These are phyloP conservation scores for Asparagopsis taxiformis DNA, from an alignment of 31 red algal genomes.

Conservation along the genomic window DNA sequence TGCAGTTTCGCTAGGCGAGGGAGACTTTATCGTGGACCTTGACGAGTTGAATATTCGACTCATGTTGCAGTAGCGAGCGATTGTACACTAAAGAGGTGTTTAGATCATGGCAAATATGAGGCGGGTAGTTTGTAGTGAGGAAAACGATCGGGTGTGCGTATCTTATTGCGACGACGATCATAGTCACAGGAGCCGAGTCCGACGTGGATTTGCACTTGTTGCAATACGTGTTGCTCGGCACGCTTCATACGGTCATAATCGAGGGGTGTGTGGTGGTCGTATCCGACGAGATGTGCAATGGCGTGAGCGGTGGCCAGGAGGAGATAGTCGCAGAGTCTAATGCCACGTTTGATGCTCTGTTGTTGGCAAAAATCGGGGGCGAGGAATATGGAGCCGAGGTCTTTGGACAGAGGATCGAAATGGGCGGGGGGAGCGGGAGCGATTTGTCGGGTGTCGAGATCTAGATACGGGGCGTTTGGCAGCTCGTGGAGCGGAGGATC, in stretches of 20 bases:
- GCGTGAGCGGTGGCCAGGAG: conserved; percentile 28
- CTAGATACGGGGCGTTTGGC: conserved; percentile 20
- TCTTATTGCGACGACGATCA: not conserved
- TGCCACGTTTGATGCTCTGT: conserved; percentile 7
- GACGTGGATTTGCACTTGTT: not conserved
- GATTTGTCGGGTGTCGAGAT: conserved; percentile 21
- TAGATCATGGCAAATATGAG: conserved; percentile 12
- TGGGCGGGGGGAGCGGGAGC: not conserved
- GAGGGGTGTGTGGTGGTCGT: conserved; percentile 7
- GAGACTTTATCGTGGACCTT: conserved; percentile 67
- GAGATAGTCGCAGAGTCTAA: conserved; percentile 24
- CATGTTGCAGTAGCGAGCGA: conserved; percentile 11
- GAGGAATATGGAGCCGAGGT: conserved; percentile 52
- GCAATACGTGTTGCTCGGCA: conserved; percentile 18
- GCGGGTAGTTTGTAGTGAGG: too few species aligned
- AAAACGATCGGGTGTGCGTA: conserved; percentile 2
- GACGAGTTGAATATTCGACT: conserved; percentile 70
- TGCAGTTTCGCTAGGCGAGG: conserved; percentile 54
- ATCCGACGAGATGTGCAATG: conserved; percentile 44
- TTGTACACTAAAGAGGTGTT: not conserved
- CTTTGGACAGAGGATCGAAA: conserved; percentile 1
- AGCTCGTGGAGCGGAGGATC: not conserved
- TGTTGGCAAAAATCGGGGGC: conserved; percentile 17
- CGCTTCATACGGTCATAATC: conserved; percentile 19
- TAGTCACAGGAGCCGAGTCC: not conserved